These are phyloP conservation scores for Otatea glauca DNA, from an alignment of 176 grass and related monocot genomes.

Conservation along the genomic window DNA sequence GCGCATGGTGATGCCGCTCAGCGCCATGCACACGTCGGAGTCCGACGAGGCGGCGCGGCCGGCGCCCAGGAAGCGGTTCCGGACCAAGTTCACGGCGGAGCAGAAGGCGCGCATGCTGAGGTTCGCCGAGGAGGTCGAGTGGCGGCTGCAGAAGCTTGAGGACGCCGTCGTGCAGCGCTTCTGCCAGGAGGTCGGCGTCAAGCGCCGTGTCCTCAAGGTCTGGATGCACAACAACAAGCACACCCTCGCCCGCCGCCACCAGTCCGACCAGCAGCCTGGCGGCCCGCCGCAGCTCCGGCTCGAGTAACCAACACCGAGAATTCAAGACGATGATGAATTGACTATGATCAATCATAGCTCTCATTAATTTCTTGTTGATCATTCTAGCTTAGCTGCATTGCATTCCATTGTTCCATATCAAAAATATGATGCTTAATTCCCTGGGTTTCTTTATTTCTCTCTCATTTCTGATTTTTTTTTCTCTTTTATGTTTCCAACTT, in stretches of 20 bases:
- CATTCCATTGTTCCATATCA: constrained; percentile 41
- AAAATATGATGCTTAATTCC: constrained; percentile 29
- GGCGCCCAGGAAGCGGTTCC: constrained; percentile 62
- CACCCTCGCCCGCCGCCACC: constrained; percentile 58
- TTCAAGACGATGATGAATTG: not conserved
- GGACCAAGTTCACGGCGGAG: constrained; percentile 82
- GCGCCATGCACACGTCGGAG: constrained; percentile 83
- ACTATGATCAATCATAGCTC: not conserved
- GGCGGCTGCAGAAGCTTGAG: constrained; percentile 80
- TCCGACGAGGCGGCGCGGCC: constrained; percentile 60
- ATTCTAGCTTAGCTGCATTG: constrained; percentile 44
- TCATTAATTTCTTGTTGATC: constrained; percentile 19
- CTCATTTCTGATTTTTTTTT: not conserved
- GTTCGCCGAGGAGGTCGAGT: constrained; percentile 78
- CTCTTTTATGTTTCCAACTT: not conserved
- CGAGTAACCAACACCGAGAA: constrained; percentile 17
- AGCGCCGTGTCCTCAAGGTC: constrained; percentile 83
- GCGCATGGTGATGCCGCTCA: constrained; percentile 83
- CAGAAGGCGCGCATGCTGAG: constrained; percentile 84
- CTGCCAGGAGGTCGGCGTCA: constrained; percentile 91
- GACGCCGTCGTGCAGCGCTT: constrained; percentile 79
- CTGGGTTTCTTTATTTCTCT: not conserved
- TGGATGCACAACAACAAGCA: constrained; percentile 99
- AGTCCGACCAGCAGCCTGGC: not conserved
- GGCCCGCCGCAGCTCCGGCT: constrained; percentile 30